Percentiles rank a stretch among this genome's conserved stretches.
Conservation (phyloP, 306 rosid species). For the Neltuma alba region DNA sequence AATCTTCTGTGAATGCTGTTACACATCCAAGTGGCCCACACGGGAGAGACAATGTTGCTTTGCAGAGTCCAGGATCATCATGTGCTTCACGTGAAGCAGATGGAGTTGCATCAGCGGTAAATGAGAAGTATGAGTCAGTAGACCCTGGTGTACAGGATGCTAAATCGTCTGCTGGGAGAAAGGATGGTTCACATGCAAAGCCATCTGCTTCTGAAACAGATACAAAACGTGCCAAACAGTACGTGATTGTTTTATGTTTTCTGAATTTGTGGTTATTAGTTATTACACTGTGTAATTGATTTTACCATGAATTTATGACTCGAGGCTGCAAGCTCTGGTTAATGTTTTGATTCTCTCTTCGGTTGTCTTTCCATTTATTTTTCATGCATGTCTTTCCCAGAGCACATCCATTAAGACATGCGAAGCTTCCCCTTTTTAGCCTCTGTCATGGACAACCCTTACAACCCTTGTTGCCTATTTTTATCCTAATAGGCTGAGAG, state of each 20-base stretch:
- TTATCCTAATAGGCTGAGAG: not conserved
- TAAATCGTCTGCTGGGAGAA: conserved; percentile 52
- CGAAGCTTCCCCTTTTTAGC: not conserved
- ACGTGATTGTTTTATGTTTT: conserved; percentile 31
- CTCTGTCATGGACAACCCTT: not conserved
- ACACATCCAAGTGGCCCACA: conserved; percentile 47
- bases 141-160: conserved; percentile 57
- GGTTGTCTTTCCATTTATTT: not conserved
- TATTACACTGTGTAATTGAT: not conserved
- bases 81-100: conserved; percentile 58
- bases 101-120: conserved; percentile 48
- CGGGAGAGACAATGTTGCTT: conserved; percentile 52
- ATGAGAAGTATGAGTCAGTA: conserved; percentile 50
- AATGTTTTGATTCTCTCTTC: conserved; percentile 14
- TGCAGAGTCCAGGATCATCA: conserved; percentile 57
- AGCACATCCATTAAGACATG: not conserved
- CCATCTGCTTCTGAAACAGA: conserved; percentile 58
- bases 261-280: conserved; percentile 9
- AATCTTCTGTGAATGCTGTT: conserved; percentile 46
- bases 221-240: conserved; percentile 81
- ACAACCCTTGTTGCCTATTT: not conserved
- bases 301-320: not conserved
- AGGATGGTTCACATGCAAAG: conserved; percentile 51
- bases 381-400: not conserved
- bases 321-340: conserved; percentile 5